phyloP scores from a whole-genome alignment of 768 basidiomycete species.

The Pleurotus djamor region DNA sequence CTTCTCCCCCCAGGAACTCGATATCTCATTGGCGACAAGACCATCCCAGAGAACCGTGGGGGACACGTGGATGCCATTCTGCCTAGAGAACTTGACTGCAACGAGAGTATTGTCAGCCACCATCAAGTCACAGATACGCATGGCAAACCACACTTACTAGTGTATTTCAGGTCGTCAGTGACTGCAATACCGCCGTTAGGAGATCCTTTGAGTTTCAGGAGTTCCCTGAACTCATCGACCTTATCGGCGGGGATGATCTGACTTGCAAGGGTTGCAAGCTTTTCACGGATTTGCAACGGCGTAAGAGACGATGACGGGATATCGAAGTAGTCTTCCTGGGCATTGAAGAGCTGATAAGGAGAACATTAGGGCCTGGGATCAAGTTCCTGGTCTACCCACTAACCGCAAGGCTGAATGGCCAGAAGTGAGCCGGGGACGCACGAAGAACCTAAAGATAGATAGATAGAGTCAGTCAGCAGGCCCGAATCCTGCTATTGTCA shows the following conservation, averaged over 20 bases:
- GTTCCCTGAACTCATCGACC: constrained; percentile 54
- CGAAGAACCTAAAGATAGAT: constrained; percentile 53
- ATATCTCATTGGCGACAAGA: constrained; percentile 65
- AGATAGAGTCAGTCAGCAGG: neutral
- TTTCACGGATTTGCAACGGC: constrained; percentile 70
- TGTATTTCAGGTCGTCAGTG: constrained; percentile 87
- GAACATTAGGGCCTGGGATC: neutral
- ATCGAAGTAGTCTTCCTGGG: constrained; percentile 80
- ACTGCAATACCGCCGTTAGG: constrained; percentile 83
- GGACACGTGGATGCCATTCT: constrained; percentile 91
- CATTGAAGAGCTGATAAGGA: constrained; percentile 64
- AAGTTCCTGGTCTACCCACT: constrained; percentile 12
- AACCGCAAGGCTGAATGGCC: constrained; percentile 72
- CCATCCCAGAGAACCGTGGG: constrained; percentile 83
- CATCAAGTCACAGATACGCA: constrained; percentile 1
- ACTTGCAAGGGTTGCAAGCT: constrained; percentile 60
- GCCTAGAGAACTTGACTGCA: constrained; percentile 85
- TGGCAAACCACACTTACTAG: constrained; percentile 46
- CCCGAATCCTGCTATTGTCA: neutral
- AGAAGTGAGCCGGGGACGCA: constrained; percentile 74
- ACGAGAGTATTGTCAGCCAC: neutral
- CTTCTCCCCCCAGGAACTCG: constrained; percentile 76
- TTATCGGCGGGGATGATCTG: constrained; percentile 49
- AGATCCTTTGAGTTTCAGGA: constrained; percentile 56
- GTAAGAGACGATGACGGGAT: constrained; percentile 66